These are phyloP conservation scores for Gregarina niphandrodes DNA, from an alignment of 169 alveolate species.

Conservation along the genomic window DNA sequence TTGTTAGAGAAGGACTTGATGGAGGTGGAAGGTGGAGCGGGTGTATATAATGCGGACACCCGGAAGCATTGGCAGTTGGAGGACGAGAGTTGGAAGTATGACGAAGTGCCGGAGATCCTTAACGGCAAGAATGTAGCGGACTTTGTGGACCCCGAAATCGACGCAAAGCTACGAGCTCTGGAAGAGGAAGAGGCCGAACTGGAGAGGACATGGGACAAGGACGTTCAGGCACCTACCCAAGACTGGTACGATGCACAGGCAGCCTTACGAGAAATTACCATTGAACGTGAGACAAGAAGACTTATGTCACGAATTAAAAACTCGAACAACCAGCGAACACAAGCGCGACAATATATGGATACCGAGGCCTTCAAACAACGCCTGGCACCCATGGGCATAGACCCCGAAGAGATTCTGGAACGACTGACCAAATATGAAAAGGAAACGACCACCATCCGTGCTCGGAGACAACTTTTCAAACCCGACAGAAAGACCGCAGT, in stretches of 20 bases:
- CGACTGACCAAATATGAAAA: too few species aligned
- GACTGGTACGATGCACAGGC: conserved; percentile 15
- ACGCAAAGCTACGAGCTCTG: conserved; percentile 63
- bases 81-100: conserved; percentile 80
- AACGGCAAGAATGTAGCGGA: conserved; percentile 90
- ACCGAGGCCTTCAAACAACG: too few species aligned
- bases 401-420: too few species aligned
- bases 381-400: too few species aligned
- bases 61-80: conserved; percentile 48
- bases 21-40: conserved; percentile 90
- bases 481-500: conserved; percentile 9
- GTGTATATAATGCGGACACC: conserved; percentile 73
- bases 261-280: conserved; percentile 11
- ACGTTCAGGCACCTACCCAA: conserved; percentile 35
- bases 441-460: too few species aligned
- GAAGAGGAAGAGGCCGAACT: conserved; percentile 84
- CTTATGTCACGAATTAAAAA: conserved; percentile 7
- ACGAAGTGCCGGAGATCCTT: conserved; percentile 83
- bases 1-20: conserved; percentile 44
- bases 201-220: conserved; percentile 33
- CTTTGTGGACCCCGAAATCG: conserved; percentile 82
- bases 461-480: too few species aligned
- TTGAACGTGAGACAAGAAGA: too few species aligned
- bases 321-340: too few species aligned
- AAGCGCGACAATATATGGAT: too few species aligned